phyloP scores from a whole-genome alignment of 345 rosid genomes.

The Gossypium anomalum region DNA sequence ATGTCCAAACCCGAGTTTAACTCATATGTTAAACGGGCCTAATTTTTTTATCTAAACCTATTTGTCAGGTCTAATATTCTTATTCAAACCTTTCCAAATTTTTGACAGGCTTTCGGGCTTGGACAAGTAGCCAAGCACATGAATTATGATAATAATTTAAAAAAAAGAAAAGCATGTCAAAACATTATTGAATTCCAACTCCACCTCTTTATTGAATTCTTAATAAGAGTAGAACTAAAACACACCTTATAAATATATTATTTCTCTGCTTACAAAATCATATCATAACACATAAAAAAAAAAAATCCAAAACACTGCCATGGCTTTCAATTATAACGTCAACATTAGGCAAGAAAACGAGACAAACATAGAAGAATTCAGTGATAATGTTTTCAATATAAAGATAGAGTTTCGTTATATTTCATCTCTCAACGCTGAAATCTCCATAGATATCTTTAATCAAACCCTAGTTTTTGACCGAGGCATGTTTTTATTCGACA shows the following conservation, averaged over 20 bases:
- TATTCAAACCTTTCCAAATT: no score
- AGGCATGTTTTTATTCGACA: background rate
- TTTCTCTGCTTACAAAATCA: background rate
- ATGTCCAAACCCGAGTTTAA: fast-evolving
- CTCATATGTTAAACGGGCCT: fast-evolving
- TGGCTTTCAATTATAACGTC: background rate
- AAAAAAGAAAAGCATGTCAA: no score
- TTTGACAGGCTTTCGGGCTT: fast-evolving
- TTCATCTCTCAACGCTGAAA: no score
- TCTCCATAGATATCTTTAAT: fast-evolving
- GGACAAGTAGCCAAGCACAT: fast-evolving
- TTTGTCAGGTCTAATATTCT: no score
- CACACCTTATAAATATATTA: no score
- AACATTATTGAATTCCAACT: no score
- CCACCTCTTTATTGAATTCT: background rate
- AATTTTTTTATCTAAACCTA: no score
- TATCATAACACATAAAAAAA: no score
- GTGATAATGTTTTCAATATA: background rate
- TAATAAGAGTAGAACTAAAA: background rate
- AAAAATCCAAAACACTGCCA: background rate
- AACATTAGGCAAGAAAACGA: background rate
- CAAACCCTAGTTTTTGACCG: background rate
- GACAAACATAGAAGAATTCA: background rate
- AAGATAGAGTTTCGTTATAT: background rate
- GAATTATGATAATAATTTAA: no score